Evolutionary conservation across 129 eudicot species (phyloP).

Genomic region (Glebionis coronaria): DNA sequence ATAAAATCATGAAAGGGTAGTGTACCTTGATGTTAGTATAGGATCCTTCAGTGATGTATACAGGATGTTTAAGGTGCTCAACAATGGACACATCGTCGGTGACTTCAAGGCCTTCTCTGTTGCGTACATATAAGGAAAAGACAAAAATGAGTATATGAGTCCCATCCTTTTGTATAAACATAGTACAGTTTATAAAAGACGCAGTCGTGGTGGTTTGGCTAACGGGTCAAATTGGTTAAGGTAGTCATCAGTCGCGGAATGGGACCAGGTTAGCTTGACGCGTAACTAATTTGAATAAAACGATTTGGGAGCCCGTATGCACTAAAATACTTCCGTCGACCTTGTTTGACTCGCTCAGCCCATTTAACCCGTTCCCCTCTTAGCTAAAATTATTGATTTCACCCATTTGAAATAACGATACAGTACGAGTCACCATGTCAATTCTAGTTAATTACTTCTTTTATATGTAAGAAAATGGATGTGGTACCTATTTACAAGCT

Average conservation of each 20-base stretch:
- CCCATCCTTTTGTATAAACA: not conserved
- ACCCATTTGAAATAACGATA: not conserved
- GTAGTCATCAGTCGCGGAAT: no score
- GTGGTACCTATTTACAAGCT: slow-evolving; percentile 88
- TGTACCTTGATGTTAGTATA: slow-evolving; percentile 95
- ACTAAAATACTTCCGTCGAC: not conserved
- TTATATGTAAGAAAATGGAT: slow-evolving; percentile 1
- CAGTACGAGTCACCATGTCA: no score
- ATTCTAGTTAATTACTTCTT: not conserved
- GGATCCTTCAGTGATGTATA: slow-evolving; percentile 94
- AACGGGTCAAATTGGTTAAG: not conserved
- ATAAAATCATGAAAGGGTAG: not conserved
- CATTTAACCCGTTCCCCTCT: no score
- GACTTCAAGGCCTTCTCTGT: slow-evolving; percentile 93
- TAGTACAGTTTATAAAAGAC: not conserved
- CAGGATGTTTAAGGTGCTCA: slow-evolving; percentile 96
- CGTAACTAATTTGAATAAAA: not conserved
- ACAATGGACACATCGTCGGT: slow-evolving; percentile 98
- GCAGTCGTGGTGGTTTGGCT: not conserved
- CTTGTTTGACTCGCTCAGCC: no score
- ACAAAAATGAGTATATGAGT: not conserved
- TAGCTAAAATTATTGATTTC: not conserved
- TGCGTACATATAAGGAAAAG: not conserved
- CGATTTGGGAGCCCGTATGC: not conserved
- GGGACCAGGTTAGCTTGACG: no score